Conservation (phyloP, 1,139 yeast genomes). For the Kodamaea derodonti region DNA sequence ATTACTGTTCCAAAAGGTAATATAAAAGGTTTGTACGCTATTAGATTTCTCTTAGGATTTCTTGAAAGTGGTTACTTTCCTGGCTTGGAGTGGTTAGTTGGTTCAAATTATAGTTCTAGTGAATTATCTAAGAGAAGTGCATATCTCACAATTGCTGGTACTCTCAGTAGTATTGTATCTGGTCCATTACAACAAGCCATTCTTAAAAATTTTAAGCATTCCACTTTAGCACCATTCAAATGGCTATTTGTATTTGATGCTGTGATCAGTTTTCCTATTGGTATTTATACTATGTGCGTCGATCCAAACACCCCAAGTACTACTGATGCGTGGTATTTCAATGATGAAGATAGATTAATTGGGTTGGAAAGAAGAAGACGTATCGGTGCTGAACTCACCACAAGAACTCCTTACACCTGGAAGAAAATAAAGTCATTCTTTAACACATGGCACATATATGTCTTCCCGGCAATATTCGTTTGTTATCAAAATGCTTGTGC, state of each 20-base stretch:
- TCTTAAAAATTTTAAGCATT: constrained; percentile 24
- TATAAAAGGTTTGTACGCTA: constrained; percentile 47
- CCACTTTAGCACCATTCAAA: constrained; percentile 28
- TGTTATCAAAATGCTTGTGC: constrained; percentile 47
- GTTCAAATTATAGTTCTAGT: constrained; percentile 13
- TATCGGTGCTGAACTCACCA: constrained; percentile 43
- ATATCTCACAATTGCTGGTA: constrained; percentile 43
- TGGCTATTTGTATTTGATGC: constrained; percentile 41
- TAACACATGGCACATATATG: constrained; percentile 46
- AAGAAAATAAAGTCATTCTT: constrained; percentile 37
- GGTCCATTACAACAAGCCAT: constrained; percentile 38
- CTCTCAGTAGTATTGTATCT: constrained; percentile 40
- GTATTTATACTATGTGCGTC: constrained; percentile 32
- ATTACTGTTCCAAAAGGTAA: constrained; percentile 35
- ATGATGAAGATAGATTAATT: constrained; percentile 29
- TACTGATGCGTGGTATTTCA: constrained; percentile 36
- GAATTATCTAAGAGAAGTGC: constrained; percentile 50
- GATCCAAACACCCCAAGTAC: constrained; percentile 40
- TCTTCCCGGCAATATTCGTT: constrained; percentile 46
- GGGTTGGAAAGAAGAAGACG: constrained; percentile 41
- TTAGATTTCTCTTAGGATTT: constrained; percentile 56
- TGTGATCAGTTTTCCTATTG: constrained; percentile 35
- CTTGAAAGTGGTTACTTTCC: constrained; percentile 61
- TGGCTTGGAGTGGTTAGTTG: constrained; percentile 31
- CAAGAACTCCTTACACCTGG: constrained; percentile 41